A percentile compares a stretch with the other conserved stretches of the same genome.
phyloP scores from a whole-genome alignment of 345 rosid species.

The Heritiera fomes region DNA sequence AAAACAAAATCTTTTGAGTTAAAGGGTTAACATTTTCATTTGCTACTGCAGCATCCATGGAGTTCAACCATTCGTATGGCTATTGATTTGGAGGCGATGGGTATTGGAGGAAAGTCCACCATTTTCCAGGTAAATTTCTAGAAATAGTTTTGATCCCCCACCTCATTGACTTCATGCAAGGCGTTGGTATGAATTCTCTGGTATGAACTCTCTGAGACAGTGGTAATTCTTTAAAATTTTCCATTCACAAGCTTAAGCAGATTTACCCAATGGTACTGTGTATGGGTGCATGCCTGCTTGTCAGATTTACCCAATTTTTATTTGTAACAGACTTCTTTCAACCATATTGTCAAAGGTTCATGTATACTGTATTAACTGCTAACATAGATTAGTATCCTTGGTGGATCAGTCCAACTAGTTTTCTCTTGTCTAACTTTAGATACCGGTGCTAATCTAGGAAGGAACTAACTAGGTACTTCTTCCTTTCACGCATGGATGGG shows the following conservation, averaged over 20 bases:
- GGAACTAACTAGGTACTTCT: slow-evolving; percentile 2
- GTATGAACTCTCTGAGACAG: not conserved
- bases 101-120: slow-evolving; percentile 82
- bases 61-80: slow-evolving; percentile 71
- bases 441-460: not conserved
- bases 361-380: not conserved
- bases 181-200: slow-evolving; percentile 15
- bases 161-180: slow-evolving; percentile 14
- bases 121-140: slow-evolving; percentile 73
- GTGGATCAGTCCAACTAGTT: not conserved
- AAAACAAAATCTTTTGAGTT: not conserved
- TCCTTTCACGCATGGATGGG: not conserved
- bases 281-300: not conserved
- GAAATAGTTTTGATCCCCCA: slow-evolving; percentile 7
- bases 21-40: slow-evolving; percentile 24
- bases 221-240: not conserved
- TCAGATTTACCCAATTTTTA: slow-evolving; percentile 6
- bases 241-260: not conserved
- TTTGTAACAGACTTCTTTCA: not conserved
- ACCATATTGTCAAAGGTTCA: not conserved
- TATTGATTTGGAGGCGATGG: slow-evolving; percentile 96
- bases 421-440: not conserved
- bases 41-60: slow-evolving; percentile 83
- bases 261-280: not conserved
- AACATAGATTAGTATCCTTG: not conserved